Base-by-base conservation (phyloP, 768 basidiomycete genomes). In the Lactarius evosmus region DNA sequence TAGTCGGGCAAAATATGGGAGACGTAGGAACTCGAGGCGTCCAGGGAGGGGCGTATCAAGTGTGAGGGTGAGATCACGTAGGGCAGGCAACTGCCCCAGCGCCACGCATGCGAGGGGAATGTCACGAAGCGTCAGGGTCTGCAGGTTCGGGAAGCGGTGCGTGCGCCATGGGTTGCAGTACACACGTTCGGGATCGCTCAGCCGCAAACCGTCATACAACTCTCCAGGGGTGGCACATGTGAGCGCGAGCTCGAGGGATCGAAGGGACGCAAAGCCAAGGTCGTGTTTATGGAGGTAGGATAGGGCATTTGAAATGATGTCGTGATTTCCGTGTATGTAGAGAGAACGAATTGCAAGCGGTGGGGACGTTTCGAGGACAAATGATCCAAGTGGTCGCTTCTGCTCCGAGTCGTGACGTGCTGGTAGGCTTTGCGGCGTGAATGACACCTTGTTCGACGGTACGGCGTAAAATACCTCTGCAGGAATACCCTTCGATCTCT, bases 41-140 rank as follows among this genome's bases (percentile, higher is more conserved):
- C 60, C 60, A 7, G 52, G 32, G 30, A 38, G 60, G 11, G 50
- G 51, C 8, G 55, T 22, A 11, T 60, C 51, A 29, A 59, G 56
- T 2, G 32, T 30, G 22, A 67, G 27, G 4, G 66, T 65, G 17
- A 67, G 41, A 25, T 67, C 66, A n/a, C 63, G 66, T 9, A 67
- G 46, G 11, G 25, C 30, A 30, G 63, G 66, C 6, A 66, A 41
- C 19, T 65, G 58, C 12, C 63, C 62, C 8, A 65, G 17, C 7
- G 59, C 55, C 12, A 67, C 11, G 50, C 55, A 52, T 6, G 62
- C 40, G 11, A 63, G 59, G 12, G 66, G 58, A 22, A 67, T 52
- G 34, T 67, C 63, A 4, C 56, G 63, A 16, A 67, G 36, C 17
- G 63, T 60, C 16, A 67, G 41, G 12, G 30, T n/a, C 19, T 46